Evolutionary conservation across 805 yeast species (phyloP), one percentile per base, ranked within the genome.

Genomic region (Kodamaea sagamina): DNA sequence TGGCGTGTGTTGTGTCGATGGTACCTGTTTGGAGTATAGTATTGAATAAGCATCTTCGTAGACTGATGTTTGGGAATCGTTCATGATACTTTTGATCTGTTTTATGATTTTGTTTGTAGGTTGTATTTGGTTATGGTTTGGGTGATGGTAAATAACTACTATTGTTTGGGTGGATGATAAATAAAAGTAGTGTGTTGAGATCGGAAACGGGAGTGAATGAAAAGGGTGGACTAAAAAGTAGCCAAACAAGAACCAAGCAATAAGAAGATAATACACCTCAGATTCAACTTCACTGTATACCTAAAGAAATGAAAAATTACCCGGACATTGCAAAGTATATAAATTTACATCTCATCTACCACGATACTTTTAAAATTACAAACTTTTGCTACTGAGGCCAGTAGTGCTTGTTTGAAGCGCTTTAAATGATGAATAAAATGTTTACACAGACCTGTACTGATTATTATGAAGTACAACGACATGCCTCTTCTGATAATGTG

Each of bases 391-490:
- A 42, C 45, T 42, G 42, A 25, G 42, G 42, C 12, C 42, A 43
- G 46, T 37, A 26, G 11, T 39, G 18, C 12, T 27, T 27, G 26
- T 15, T 25, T 35, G 38, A 18, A 21, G 31, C 31, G 27, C 31
- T 18, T 40, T 40, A 38, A 39, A 48, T 51, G 60, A 55, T 55
- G 59, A 55, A 73, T 66, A 47, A 65, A 62, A 69, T 65, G 62
- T 51, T 40, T 47, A 64, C 79, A 76, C 81, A 76, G 81, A 76
- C 81, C 81, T 76, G 81, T 72, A 72, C 81, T 71, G 76, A 75
- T 55, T 60, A 50, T 39, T 40, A 32, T 50, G 53, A 50, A 47
- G 51, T 50, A 50, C 44, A 50, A 46, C 47, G 46, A 49, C 53
- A 49, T 47, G 50, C 50, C 50, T 47, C 53, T 48, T 50, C 51